Evolutionary conservation across 441 rosid genomes (phyloP).

Genomic region (Capsella rubella): DNA sequence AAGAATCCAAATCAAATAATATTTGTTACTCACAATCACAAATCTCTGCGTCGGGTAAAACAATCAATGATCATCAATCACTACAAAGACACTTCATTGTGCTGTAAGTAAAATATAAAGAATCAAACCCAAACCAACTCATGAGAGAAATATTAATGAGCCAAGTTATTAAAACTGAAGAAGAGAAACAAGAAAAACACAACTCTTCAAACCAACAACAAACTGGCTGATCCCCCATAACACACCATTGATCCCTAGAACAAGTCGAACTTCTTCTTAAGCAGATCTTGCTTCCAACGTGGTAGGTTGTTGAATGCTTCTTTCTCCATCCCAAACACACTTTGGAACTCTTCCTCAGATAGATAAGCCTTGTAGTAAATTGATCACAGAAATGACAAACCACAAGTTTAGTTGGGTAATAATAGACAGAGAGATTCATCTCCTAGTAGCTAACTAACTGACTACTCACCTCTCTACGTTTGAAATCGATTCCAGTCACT

Average conservation of each 20-base stretch:
- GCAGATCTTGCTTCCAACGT: conserved; percentile 98
- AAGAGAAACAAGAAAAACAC: neutral
- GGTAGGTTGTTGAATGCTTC: conserved; percentile 53
- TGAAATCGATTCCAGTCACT: conserved; percentile 54
- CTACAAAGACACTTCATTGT: conserved; percentile 24
- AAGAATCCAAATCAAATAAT: conserved; percentile 4
- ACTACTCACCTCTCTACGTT: conserved; percentile 80
- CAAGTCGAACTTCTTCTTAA: conserved; percentile 87
- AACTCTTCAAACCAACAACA: neutral
- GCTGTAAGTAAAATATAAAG: conserved; percentile 12
- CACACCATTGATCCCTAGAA: conserved; percentile 51
- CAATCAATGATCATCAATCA: conserved; percentile 5
- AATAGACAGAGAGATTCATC: conserved; percentile 12
- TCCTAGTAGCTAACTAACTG: conserved; percentile 14
- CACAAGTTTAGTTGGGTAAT: conserved; percentile 1
- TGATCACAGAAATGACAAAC: conserved; percentile 9
- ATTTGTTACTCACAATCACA: conserved; percentile 1
- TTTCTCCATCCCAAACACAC: conserved; percentile 66
- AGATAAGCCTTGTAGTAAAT: conserved; percentile 77
- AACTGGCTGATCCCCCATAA: neutral
- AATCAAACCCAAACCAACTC: conserved; percentile 15
- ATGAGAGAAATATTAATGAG: neutral
- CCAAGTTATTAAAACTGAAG: neutral
- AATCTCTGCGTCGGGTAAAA: conserved; percentile 5
- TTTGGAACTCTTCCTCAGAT: conserved; percentile 83